Conservation (phyloP, 768 basidiomycete genomes). For the Lactifluus rugatus region DNA sequence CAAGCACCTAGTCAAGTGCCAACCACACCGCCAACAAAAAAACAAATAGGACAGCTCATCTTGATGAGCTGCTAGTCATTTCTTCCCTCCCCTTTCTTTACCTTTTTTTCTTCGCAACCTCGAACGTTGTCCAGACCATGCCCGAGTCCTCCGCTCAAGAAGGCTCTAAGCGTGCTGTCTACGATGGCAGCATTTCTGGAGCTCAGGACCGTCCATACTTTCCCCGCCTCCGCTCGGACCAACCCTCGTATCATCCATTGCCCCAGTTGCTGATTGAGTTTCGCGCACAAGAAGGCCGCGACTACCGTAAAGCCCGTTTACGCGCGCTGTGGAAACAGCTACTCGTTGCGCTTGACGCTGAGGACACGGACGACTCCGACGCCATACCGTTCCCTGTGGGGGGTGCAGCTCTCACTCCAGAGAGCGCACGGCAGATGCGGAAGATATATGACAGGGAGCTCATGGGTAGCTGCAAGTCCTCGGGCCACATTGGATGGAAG, state of each 20-base stretch:
- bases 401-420: conserved; percentile 4
- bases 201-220: conserved; percentile 46
- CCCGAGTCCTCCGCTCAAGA: conserved; percentile 20
- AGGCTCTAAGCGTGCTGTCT: conserved; percentile 41
- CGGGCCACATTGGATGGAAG: conserved; percentile 51
- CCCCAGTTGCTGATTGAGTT: conserved; percentile 54
- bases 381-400: conserved; percentile 20
- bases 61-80: conserved; percentile 1
- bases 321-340: conserved; percentile 57
- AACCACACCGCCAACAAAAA: not conserved
- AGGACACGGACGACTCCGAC: conserved; percentile 20
- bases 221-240: conserved; percentile 51
- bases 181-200: conserved; percentile 42
- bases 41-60: not conserved
- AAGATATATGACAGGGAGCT: conserved; percentile 23
- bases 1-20: too few relatives aligned
- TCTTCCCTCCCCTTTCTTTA: not conserved
- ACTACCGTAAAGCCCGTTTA: conserved; percentile 49
- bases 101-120: not conserved
- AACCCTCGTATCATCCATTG: conserved; percentile 30
- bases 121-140: conserved; percentile 14
- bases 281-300: conserved; percentile 51
- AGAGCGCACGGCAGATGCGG: conserved; percentile 18
- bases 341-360: conserved; percentile 26
- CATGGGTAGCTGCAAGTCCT: conserved; percentile 29